These are phyloP conservation scores for Beauveria scarabaeidicola DNA, from an alignment of 2,329 filamentous ascomycete genomes.

Conservation along the genomic window DNA sequence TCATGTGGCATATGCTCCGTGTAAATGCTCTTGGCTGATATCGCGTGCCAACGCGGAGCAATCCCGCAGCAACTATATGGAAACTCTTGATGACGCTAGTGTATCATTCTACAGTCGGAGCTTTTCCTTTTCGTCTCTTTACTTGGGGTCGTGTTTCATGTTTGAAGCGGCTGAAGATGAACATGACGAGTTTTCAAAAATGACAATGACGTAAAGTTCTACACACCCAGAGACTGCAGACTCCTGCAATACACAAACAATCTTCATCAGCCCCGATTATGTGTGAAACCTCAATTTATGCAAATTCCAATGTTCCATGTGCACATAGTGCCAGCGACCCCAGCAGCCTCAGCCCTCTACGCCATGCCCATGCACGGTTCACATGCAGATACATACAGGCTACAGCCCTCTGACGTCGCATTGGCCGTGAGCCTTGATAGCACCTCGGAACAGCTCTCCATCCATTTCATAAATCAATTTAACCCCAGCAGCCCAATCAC, in stretches of 20 bases:
- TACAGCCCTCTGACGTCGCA: constrained; percentile 9
- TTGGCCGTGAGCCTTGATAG: background rate
- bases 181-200: background rate
- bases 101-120: background rate
- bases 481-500: background rate
- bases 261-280: too few relatives aligned
- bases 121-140: background rate
- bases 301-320: too few relatives aligned
- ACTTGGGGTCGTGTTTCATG: background rate
- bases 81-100: background rate
- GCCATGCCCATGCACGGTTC: constrained; percentile 1
- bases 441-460: background rate
- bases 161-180: background rate
- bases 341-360: background rate
- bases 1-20: background rate
- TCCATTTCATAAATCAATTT: background rate
- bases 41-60: background rate
- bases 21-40: background rate
- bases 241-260: background rate
- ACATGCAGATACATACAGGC: constrained; percentile 10
- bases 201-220: background rate
- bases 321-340: background rate
- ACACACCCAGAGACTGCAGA: too few relatives aligned
- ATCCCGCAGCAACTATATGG: background rate
- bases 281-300: too few relatives aligned